Base-by-base conservation (phyloP, 2,329 filamentous ascomycete species). In the Drechslerella dactyloides region DNA sequence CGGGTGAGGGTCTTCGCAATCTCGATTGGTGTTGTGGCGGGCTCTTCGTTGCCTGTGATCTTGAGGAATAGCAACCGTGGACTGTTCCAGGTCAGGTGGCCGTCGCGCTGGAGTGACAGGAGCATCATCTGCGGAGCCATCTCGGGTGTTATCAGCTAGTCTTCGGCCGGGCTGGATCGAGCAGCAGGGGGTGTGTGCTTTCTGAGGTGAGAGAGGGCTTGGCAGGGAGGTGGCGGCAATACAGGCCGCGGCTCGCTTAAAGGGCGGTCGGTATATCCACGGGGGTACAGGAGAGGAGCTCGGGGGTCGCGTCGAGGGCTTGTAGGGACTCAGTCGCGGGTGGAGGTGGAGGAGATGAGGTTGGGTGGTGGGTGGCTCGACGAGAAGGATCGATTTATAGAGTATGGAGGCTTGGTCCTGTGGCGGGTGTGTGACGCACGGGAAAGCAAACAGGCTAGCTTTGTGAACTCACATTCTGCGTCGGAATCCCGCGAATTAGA, bases 1-100 rank as follows among this genome's bases (percentile, higher is more conserved):
- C 68, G 48, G 8, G 68, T 72, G 1, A 72, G 52, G 1, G 68
- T 72, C 17, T 72, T 72, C 1, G 68, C 68, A 2, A 72, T 72
- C 15, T 72, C 68, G 42, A 72, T 72, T 1, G 68, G 68, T 0
- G 68, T 72, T 1, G 68, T 72, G 1, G 68, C 68, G 5, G 68
- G 68, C 23, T 72, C 68, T 33, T 72, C 68, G 35, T 72, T 72
- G 2, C 68, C 68, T 2, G 60, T 56, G 23, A 72, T 72, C 48
- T 72, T 72, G 1, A 72, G 56, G 24, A 72, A 72, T 1, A 72
- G 51, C 7, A 65, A 55, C 13, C 68, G 51, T 0, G 68, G 68
- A 0, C 13, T n/a, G 21, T 52, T 61, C 68, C 68, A 72, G 6
- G 68, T 72, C 2, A 65, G 13, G 5, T 65, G 42, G 13, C 19